Percentiles rank a stretch among this genome's conserved stretches.
Conservation (phyloP, 2,329 filamentous ascomycete species). For the Fusarium beomiforme region DNA sequence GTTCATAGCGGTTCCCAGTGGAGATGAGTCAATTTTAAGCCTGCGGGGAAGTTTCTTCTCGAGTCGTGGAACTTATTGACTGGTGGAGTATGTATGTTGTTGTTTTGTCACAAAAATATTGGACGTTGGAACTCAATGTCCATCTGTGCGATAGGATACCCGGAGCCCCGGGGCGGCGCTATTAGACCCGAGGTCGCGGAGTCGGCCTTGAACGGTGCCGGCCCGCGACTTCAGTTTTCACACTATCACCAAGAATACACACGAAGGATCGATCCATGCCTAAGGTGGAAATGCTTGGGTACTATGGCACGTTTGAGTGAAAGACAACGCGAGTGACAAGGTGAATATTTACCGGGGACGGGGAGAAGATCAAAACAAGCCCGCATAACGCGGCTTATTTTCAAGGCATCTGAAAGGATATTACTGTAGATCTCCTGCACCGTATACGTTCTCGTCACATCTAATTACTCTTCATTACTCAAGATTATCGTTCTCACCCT, state of each 20-base stretch:
- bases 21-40: slow-evolving; percentile 10
- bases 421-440: slow-evolving; percentile 24
- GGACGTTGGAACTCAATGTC: not conserved
- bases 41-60: not conserved
- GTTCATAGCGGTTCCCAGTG: not conserved
- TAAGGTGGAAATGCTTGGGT: not conserved
- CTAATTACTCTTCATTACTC: not conserved
- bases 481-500: slow-evolving; percentile 14
- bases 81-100: slow-evolving; percentile 15
- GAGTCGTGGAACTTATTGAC: slow-evolving; percentile 21
- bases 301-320: slow-evolving; percentile 2
- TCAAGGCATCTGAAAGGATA: not conserved
- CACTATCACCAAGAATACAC: not conserved
- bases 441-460: slow-evolving; percentile 18
- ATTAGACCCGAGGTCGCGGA: slow-evolving; percentile 14
- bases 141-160: slow-evolving; percentile 11
- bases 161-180: slow-evolving; percentile 22
- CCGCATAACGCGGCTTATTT: slow-evolving; percentile 8
- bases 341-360: not conserved
- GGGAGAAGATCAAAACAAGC: not conserved
- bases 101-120: slow-evolving; percentile 9
- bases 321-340: slow-evolving; percentile 9
- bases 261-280: slow-evolving; percentile 17
- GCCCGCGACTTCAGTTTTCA: slow-evolving; percentile 11
- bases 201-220: slow-evolving; percentile 31